Percentiles rank a stretch among this genome's conserved stretches.
phyloP scores from a whole-genome alignment of 441 rosid genomes.

The Pelargonium citronellum region DNA sequence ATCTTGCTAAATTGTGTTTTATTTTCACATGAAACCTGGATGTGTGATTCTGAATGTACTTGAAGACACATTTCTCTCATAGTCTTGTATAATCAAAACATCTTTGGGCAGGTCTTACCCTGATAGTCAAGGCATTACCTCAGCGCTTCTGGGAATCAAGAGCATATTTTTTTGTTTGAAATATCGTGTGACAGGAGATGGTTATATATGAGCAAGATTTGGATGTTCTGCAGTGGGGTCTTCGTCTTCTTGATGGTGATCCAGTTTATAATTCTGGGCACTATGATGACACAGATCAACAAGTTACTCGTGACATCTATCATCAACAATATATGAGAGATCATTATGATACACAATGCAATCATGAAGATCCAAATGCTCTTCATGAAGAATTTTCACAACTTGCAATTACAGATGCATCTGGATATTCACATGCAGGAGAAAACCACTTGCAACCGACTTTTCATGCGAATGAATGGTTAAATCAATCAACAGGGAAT shows the following conservation, averaged over 20 bases:
- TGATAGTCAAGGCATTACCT: not conserved
- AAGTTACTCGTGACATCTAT: constrained; percentile 29
- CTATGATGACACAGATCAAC: constrained; percentile 35
- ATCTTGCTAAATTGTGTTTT: not conserved
- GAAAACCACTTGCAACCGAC: constrained; percentile 29
- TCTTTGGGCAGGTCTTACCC: not conserved
- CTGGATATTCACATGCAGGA: constrained; percentile 30
- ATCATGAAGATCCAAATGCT: constrained; percentile 46
- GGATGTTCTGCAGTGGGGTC: constrained; percentile 47
- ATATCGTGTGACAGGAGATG: constrained; percentile 20
- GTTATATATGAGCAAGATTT: constrained; percentile 50
- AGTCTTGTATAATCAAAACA: not conserved
- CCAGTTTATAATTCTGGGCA: constrained; percentile 34
- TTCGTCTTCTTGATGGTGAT: constrained; percentile 37
- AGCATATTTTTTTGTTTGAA: not conserved
- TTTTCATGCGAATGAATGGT: constrained; percentile 34
- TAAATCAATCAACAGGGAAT: constrained; percentile 27
- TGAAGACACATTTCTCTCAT: not conserved
- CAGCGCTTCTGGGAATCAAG: not conserved
- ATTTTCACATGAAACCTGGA: not conserved
- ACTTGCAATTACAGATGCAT: constrained; percentile 42
- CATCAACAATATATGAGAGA: constrained; percentile 34
- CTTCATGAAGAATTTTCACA: constrained; percentile 65
- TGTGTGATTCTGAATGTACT: not conserved
- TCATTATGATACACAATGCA: constrained; percentile 34